Evolutionary conservation across 2,329 filamentous ascomycete genomes (phyloP).

Genomic region (Cladophialophora psammophila): DNA sequence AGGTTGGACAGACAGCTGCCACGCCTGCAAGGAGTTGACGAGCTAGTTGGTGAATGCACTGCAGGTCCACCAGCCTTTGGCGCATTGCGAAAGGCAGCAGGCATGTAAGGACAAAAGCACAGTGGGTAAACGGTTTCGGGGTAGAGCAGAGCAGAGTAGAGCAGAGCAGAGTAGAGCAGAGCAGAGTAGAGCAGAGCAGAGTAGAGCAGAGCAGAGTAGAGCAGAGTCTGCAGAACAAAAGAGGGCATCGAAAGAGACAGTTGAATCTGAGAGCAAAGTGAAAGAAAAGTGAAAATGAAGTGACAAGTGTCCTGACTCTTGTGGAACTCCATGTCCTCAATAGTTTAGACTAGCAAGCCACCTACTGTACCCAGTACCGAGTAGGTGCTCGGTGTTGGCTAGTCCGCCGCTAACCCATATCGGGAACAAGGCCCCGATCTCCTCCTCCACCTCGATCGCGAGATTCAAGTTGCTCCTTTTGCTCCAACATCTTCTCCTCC

Average conservation of each 20-base stretch:
- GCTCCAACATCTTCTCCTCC: too few relatives aligned
- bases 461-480: too few relatives aligned
- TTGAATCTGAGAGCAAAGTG: not conserved
- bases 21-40: not conserved
- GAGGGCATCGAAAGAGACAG: not conserved
- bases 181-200: not conserved
- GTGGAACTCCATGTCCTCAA: not conserved
- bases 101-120: too few relatives aligned
- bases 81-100: too few relatives aligned
- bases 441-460: too few relatives aligned
- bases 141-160: not conserved
- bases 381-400: too few relatives aligned
- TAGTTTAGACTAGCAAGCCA: not conserved
- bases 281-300: conserved; percentile 11
- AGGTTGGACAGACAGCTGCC: not conserved
- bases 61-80: not conserved
- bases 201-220: not conserved
- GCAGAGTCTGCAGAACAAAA: too few relatives aligned
- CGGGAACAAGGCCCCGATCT: too few relatives aligned
- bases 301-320: not conserved
- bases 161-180: not conserved
- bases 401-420: too few relatives aligned
- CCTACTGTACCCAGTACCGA: too few relatives aligned
- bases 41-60: not conserved
- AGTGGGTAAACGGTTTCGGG: not conserved